Base-by-base conservation (phyloP, 2,329 filamentous ascomycete genomes). In the Clathrospora elynae region DNA sequence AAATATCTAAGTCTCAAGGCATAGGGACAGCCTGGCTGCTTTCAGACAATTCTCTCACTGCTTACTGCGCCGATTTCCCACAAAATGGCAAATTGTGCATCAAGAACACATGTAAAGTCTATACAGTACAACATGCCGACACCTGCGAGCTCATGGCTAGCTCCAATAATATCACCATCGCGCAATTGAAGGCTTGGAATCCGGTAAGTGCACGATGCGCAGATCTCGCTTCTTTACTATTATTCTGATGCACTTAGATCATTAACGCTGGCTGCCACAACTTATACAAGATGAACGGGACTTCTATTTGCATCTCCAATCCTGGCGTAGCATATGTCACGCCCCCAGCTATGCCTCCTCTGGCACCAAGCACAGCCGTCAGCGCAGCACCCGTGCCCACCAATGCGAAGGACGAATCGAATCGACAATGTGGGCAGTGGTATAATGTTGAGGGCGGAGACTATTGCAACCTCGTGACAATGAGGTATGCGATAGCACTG, bases 1-100 rank as follows among this genome's bases (percentile, higher is more conserved):
- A 14, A 6, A 14, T 29, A 5, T 29, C 26, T 11, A 29, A 29
- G 12, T 7, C 37, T 13, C 20, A 44, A 8, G 26, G 34, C 18
- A 39, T 44, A 13, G 34, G 41, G 5, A 38, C 41, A 23, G 34
- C 13, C 6, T 44, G 41, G 41, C 25, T 44, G 13, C 18, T 44
- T 14, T 16, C 34, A 7, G 34, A 39, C 20, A 44, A 44, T 16
- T 18, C 25, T 26, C 24, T 44, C n/a, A n/a, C 14, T 17, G 34
- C 41, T 28, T 31, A 20, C 18, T 44, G 41, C 18, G n/a, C 6
- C 23, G 28, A 29, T 10, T 44, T 36, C 19, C 41, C 26, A 18
- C 13, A 22, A 16, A 24, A n/a, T 16, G 34, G 41, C 5, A n/a
- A 25, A 6, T 19, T 44, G 9, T 44, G 41, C 26, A 19, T 44